Percentiles rank a stretch among this genome's conserved stretches.
Evolutionary conservation across 2,329 filamentous ascomycete species (phyloP).

Genomic region (Phaeoacremonium minimum): DNA sequence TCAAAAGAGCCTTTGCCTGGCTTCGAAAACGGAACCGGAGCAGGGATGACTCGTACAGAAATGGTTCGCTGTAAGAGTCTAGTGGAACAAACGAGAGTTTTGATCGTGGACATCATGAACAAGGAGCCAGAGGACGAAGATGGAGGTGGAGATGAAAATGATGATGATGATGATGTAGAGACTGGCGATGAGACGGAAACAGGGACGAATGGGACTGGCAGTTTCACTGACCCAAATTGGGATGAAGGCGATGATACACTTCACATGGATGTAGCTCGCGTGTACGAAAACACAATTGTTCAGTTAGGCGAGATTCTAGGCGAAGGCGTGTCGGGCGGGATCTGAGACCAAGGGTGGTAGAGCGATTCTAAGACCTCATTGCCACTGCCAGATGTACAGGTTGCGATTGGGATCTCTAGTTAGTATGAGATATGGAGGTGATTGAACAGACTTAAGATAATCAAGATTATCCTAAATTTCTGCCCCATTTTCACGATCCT

Average conservation of each 20-base stretch:
- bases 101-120: conserved; percentile 65
- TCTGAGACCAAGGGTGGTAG: no score
- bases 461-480: no score
- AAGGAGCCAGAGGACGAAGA: conserved; percentile 40
- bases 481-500: no score
- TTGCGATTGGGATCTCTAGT: no score
- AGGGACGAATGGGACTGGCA: conserved; percentile 23
- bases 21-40: conserved; percentile 56
- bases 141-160: conserved; percentile 37
- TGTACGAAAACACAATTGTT: conserved; percentile 78
- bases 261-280: conserved; percentile 67
- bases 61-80: conserved; percentile 84
- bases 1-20: conserved; percentile 65
- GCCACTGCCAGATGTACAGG: no score
- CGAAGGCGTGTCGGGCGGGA: no score
- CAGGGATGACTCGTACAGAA: conserved; percentile 72
- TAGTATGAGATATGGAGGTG: no score
- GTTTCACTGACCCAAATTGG: conserved; percentile 19
- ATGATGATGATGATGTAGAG: conserved; percentile 14
- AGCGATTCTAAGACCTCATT: no score
- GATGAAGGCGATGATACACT: conserved; percentile 34
- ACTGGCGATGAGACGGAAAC: conserved; percentile 23
- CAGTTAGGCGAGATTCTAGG: conserved; percentile 67
- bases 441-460: no score
- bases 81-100: conserved; percentile 69